phyloP scores from a whole-genome alignment of 2,329 filamentous ascomycete species.

The Penicillium olsonii region DNA sequence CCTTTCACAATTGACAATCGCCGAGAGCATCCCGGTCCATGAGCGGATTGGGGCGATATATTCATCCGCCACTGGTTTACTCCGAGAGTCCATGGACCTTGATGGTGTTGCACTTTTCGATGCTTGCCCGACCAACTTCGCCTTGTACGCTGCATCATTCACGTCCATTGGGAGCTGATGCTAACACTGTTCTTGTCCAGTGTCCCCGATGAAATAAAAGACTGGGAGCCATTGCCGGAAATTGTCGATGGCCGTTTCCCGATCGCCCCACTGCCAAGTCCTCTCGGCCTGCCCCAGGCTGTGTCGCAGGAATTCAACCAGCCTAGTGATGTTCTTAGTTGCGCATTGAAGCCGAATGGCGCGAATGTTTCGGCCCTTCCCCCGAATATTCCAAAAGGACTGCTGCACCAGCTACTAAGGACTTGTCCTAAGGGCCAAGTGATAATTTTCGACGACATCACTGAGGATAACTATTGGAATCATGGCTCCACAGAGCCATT shows the following conservation, averaged over 20 bases:
- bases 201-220: slow-evolving; percentile 9
- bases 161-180: background rate
- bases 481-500: background rate
- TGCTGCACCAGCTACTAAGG: slow-evolving; percentile 13
- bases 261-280: background rate
- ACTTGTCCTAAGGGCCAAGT: slow-evolving; percentile 22
- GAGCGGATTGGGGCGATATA: slow-evolving; percentile 33
- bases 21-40: slow-evolving; percentile 5
- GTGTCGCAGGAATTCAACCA: slow-evolving; percentile 8
- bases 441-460: slow-evolving; percentile 7
- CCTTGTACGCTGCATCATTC: slow-evolving; percentile 9
- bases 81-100: slow-evolving; percentile 44
- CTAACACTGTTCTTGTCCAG: background rate
- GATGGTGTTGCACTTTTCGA: slow-evolving; percentile 37
- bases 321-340: slow-evolving; percentile 16
- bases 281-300: background rate
- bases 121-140: slow-evolving; percentile 19
- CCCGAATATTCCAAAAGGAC: slow-evolving; percentile 7
- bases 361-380: background rate
- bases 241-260: background rate
- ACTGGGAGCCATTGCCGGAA: slow-evolving; percentile 16
- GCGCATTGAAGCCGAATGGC: slow-evolving; percentile 1
- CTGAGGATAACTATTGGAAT: background rate
- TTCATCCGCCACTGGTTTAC: slow-evolving; percentile 44
- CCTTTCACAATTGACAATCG: background rate